phyloP scores from a whole-genome alignment of 2,329 filamentous ascomycete species.

The Orbilia oligospora region DNA sequence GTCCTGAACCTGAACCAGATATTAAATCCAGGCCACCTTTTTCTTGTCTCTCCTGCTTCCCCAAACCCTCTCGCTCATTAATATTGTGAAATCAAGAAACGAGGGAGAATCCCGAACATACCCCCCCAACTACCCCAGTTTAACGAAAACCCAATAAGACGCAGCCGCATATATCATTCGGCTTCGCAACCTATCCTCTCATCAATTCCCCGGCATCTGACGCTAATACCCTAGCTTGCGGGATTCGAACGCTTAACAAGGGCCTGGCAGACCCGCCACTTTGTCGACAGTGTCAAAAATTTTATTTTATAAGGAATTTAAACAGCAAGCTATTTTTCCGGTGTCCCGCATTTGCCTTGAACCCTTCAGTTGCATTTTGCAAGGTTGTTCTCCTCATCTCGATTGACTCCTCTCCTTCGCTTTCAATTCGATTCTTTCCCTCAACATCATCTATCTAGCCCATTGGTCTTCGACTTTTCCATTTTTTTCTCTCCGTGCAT shows the following conservation, averaged over 20 bases:
- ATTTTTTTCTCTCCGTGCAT: neutral
- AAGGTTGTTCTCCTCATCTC: constrained; percentile 54
- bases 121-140: constrained; percentile 47
- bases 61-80: neutral
- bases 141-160: constrained; percentile 58
- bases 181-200: constrained; percentile 59
- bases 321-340: constrained; percentile 58
- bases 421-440: constrained; percentile 43
- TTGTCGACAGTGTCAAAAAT: constrained; percentile 55
- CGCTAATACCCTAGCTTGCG: constrained; percentile 58
- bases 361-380: constrained; percentile 40
- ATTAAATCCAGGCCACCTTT: constrained; percentile 32
- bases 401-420: constrained; percentile 38
- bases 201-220: constrained; percentile 58
- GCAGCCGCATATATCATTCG: constrained; percentile 58
- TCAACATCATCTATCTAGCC: constrained; percentile 29
- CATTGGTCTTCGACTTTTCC: constrained; percentile 3
- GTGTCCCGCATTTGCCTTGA: constrained; percentile 59
- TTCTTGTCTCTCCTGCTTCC: constrained; percentile 20
- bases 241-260: constrained; percentile 60
- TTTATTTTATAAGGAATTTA: constrained; percentile 46
- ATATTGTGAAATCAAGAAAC: constrained; percentile 29
- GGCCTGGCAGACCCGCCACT: constrained; percentile 54
- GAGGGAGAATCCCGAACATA: constrained; percentile 32
- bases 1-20: constrained; percentile 24